These are phyloP conservation scores for Suillus cothurnatus DNA, from an alignment of 768 basidiomycete species.

Conservation along the genomic window DNA sequence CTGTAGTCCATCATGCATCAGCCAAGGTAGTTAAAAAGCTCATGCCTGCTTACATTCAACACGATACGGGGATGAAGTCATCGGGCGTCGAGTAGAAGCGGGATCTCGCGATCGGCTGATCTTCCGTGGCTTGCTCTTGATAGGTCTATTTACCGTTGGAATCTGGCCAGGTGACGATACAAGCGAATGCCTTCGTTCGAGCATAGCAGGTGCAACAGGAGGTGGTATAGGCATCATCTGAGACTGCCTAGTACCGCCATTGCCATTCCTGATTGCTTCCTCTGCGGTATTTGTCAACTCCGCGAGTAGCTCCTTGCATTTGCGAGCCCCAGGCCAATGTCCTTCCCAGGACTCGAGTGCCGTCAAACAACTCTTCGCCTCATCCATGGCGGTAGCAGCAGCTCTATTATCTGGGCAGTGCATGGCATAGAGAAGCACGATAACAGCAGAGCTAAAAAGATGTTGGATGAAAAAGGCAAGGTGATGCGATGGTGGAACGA, in stretches of 20 bases:
- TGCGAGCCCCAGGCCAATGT: conserved; percentile 84
- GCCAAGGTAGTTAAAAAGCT: conserved; percentile 12
- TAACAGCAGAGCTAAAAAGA: conserved; percentile 85
- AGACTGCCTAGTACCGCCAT: conserved; percentile 21
- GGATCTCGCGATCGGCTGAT: conserved; percentile 64
- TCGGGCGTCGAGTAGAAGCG: conserved; percentile 51
- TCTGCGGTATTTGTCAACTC: conserved; percentile 71
- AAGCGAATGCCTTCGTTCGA: conserved; percentile 60
- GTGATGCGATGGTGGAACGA: conserved; percentile 84
- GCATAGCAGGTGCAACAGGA: conserved; percentile 34
- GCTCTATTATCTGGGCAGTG: conserved; percentile 69
- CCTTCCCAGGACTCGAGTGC: conserved; percentile 84
- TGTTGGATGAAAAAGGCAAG: conserved; percentile 90
- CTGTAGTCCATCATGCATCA: conserved; percentile 33
- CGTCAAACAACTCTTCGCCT: conserved; percentile 70
- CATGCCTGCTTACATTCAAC: conserved; percentile 51
- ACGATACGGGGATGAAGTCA: conserved; percentile 64
- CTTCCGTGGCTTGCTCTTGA: conserved; percentile 53
- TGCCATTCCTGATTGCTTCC: conserved; percentile 55
- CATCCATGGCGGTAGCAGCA: conserved; percentile 76
- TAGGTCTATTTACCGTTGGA: conserved; percentile 48
- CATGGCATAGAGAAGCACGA: conserved; percentile 85
- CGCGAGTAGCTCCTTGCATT: conserved; percentile 79
- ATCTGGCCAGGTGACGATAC: conserved; percentile 40
- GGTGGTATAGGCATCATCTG: conserved; percentile 28